Percentiles rank a stretch among this genome's conserved stretches.
phyloP scores from a whole-genome alignment of 805 yeast species.

The Clavispora vitiphila region DNA sequence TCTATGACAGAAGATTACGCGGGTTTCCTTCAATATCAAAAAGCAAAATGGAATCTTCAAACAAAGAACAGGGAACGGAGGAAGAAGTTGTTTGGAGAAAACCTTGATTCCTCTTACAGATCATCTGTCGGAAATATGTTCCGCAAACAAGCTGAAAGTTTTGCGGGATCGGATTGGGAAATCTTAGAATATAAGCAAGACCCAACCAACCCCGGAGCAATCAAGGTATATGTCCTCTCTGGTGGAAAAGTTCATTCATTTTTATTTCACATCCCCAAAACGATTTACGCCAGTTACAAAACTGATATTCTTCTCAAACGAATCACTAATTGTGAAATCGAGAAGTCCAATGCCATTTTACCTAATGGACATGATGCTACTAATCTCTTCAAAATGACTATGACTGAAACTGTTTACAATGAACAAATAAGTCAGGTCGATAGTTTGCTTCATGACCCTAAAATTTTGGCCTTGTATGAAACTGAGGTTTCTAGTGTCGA shows the following conservation, averaged over 20 bases:
- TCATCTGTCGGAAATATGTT: constrained; percentile 64
- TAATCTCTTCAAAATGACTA: constrained; percentile 53
- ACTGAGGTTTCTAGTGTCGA: constrained; percentile 61
- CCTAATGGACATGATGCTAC: constrained; percentile 63
- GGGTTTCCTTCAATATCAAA: constrained; percentile 68
- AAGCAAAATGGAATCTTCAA: constrained; percentile 83
- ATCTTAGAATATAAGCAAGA: constrained; percentile 64
- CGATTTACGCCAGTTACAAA: constrained; percentile 63
- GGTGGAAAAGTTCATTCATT: constrained; percentile 71
- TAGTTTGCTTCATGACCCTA: constrained; percentile 58
- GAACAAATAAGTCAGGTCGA: constrained; percentile 54
- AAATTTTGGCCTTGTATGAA: constrained; percentile 71
- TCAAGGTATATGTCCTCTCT: constrained; percentile 66
- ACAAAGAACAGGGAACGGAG: constrained; percentile 68
- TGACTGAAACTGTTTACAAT: constrained; percentile 61
- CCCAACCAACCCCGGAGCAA: constrained; percentile 59
- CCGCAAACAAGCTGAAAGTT: constrained; percentile 71
- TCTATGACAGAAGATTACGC: constrained; percentile 61
- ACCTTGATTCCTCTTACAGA: constrained; percentile 47
- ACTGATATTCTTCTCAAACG: constrained; percentile 37
- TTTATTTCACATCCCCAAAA: constrained; percentile 68
- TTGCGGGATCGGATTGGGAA: constrained; percentile 81
- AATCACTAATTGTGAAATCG: constrained; percentile 51
- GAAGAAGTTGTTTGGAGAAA: constrained; percentile 70
- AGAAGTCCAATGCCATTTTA: constrained; percentile 52